These are phyloP conservation scores for Silene latifolia DNA, from an alignment of 148 eudicot species.

Conservation along the genomic window DNA sequence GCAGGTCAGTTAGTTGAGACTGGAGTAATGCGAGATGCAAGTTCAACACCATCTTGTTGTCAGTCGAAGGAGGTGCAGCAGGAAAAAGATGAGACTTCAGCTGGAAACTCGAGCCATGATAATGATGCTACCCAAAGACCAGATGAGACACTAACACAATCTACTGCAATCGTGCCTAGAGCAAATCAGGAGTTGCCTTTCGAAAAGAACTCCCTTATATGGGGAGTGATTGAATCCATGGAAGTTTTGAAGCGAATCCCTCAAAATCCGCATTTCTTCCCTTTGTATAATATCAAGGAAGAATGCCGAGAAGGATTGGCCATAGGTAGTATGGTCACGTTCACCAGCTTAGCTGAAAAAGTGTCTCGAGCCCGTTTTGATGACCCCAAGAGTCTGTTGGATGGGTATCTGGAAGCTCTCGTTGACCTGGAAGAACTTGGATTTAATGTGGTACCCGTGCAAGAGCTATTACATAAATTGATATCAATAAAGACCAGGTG, in stretches of 20 bases:
- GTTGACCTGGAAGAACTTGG: constrained; percentile 64
- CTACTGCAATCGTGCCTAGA: constrained; percentile 29
- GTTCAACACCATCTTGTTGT: constrained; percentile 7
- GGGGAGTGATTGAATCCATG: constrained; percentile 63
- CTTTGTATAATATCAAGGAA: constrained; percentile 45
- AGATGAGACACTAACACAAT: constrained; percentile 19
- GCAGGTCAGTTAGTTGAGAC: constrained; percentile 25
- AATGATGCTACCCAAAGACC: constrained; percentile 11
- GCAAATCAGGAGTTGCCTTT: constrained; percentile 41
- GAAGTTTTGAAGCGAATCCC: constrained; percentile 58
- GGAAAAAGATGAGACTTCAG: constrained; percentile 6
- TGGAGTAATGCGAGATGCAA: constrained; percentile 14
- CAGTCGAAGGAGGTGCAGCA: constrained; percentile 18
- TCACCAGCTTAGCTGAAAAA: constrained; percentile 48
- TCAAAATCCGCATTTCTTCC: constrained; percentile 75
- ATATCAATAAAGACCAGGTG: constrained; percentile 41
- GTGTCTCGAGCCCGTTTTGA: constrained; percentile 37
- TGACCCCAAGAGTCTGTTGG: constrained; percentile 41
- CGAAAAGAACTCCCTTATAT: constrained; percentile 41
- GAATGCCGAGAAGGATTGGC: constrained; percentile 80
- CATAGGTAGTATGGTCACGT: constrained; percentile 79
- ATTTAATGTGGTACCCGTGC: constrained; percentile 47
- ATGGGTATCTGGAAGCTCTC: constrained; percentile 62
- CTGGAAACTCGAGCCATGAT: constrained; percentile 9
- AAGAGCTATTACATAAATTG: constrained; percentile 38